These are phyloP conservation scores for Penicillium simplicissimum DNA, from an alignment of 495 filamentous ascomycete species.

Conservation along the genomic window DNA sequence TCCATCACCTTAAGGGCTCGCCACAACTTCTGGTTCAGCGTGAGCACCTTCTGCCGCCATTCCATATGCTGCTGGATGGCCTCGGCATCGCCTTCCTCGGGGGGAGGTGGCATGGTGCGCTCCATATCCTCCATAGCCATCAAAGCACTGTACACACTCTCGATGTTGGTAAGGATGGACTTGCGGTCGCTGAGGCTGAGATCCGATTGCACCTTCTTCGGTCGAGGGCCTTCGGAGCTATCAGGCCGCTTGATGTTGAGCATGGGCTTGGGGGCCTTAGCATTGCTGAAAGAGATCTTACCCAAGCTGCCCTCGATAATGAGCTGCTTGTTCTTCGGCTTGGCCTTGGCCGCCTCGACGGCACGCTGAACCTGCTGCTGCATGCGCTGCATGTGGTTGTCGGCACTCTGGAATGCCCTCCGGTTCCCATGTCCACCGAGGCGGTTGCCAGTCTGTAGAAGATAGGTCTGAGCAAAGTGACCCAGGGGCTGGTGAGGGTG, in stretches of 20 bases:
- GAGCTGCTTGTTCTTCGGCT: conserved; percentile 97
- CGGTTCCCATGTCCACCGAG: conserved; percentile 62
- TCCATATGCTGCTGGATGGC: conserved; percentile 65
- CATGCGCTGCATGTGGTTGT: conserved; percentile 99
- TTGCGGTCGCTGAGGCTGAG: conserved; percentile 72
- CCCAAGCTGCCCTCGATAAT: conserved; percentile 97
- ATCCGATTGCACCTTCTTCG: conserved; percentile 45
- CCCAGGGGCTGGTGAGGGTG: conserved; percentile 88
- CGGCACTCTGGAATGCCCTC: conserved; percentile 71
- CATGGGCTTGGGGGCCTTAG: conserved; percentile 91
- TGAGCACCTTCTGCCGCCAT: conserved; percentile 68
- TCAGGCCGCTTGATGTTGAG: conserved; percentile 94
- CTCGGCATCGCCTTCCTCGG: conserved; percentile 62
- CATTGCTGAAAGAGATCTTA: conserved; percentile 98
- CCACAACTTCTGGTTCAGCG: conserved; percentile 83
- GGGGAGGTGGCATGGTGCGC: conserved; percentile 75
- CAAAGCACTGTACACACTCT: conserved; percentile 79
- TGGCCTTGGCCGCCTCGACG: conserved; percentile 93
- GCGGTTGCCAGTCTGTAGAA: conserved; percentile 86
- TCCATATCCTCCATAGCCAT: conserved; percentile 95
- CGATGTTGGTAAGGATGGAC: conserved; percentile 78
- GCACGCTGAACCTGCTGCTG: conserved; percentile 97
- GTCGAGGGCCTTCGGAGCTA: conserved; percentile 53
- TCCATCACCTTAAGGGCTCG: conserved; percentile 83
- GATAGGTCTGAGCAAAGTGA: conserved; percentile 96